Base-by-base conservation (phyloP, 352 stramenopile genomes). In the Phytophthora ramorum region DNA sequence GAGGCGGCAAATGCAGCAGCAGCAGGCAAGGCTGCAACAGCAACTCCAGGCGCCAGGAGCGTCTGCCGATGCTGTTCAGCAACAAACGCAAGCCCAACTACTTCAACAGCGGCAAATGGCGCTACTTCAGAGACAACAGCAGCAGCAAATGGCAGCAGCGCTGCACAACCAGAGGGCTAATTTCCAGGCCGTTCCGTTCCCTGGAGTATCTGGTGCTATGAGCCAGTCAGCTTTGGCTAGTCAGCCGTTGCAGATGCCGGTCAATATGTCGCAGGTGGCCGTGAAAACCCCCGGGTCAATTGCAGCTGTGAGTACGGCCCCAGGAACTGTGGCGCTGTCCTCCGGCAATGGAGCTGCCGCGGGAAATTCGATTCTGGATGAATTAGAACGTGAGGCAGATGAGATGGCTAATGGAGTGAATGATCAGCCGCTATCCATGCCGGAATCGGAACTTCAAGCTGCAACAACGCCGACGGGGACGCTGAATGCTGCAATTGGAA, bases 361-460 rank as follows among this genome's bases (percentile, higher is more conserved):
- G 17, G 66, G 78, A 14, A 92, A 53, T 55, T 95, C 86, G n/a
- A 96, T 96, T 52, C 51, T 96, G 49, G 88, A 96, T 30, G 88
- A 96, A 34, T 54, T 96, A 24, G 88, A 96, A 45, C 83, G 88
- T 14, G 88, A 96, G 49, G 85, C 88, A 1, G 81, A 96, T 63
- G 88, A 96, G 58, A 96, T 96, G 88, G 88, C 88, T 1, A 91
- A 92, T 51, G 82, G 85, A 14, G 69, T 94, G 16, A 93, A 75
- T 50, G 88, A 96, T 37, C 76, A 95, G 51, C 86, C 88, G 1
- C 65, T 96, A 10, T 87, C 85, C 6, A 96, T 96, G 88, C 85
- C 86, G 7, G 81, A 92, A 38, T 90, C 85, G 0, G 88, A 96
- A 63, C 66, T 94, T 14, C 85, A 94, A 73, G 56, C 35, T 55